Evolutionary conservation across 2,329 filamentous ascomycete species (phyloP), one percentile per base, ranked within the genome.

Genomic region (Talaromyces atroroseus): DNA sequence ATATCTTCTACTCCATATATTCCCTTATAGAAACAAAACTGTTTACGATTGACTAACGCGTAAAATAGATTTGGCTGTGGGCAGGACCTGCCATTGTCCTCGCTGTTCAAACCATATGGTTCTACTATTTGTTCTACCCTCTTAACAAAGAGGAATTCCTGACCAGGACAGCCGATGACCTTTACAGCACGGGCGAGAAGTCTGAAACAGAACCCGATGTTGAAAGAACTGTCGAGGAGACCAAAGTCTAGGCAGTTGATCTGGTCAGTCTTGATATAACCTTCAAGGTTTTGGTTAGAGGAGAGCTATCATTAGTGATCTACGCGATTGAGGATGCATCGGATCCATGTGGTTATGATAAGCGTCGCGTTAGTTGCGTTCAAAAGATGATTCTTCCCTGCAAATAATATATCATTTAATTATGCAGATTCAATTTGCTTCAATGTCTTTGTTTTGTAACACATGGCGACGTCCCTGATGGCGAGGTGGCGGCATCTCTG

Each of bases 91-190:
- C 75, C 2, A 78, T 81, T 46, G 78, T 74, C 6, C 71, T 80
- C 1, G 73, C 70, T 40, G 66, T 76, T 3, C 74, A 81, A 63
- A 78, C 76, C 0, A 62, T 76, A 24, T 62, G 80, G 53, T 81
- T 82, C 63, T 78, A 71, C 66, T 75, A 71, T 65, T 65, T 72
- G 23, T 79, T 80, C 61, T 71, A 67, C 26, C 64, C 74, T 47
- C 64, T 81, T 26, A 77, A 81, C 51, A 63, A 78, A n/a, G 77
- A 80, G 36, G 70, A 71, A n/a, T 80, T 76, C 64, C 74, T 73
- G 66, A 71, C 61, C 29, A 49, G n/a, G 10, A 44, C 40, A 10
- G 40, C 40, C 40, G 40, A 47, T 14, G 51, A 54, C 5, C 29
- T 18, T 36, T 45, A 26, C n/a, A 36, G 5, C 12, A 36, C n/a